Evolutionary conservation across 805 yeast species (phyloP).

Genomic region (Candida loeiensis): DNA sequence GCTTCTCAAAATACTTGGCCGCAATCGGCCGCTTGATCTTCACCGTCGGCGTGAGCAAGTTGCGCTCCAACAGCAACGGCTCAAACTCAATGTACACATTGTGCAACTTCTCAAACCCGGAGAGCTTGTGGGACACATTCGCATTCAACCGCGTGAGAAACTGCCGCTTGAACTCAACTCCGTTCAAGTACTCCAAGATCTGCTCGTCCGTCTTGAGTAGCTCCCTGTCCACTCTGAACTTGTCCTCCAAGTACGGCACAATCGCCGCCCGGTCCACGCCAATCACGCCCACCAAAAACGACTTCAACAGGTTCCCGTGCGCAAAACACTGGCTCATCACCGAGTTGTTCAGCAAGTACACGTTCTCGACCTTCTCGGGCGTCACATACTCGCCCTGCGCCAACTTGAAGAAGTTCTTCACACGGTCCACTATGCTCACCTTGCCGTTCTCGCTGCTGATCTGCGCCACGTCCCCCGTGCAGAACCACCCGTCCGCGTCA

Average conservation of each 20-base stretch:
- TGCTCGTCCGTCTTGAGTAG: conserved; percentile 9
- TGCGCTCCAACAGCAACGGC: conserved; percentile 24
- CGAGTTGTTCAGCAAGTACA: conserved; percentile 20
- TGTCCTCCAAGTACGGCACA: conserved; percentile 14
- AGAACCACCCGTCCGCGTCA: conserved; percentile 25
- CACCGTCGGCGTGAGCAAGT: conserved; percentile 31
- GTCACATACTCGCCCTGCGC: conserved; percentile 31
- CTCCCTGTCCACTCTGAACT: conserved; percentile 11
- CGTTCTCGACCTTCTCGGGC: conserved; percentile 29
- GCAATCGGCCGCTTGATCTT: conserved; percentile 53
- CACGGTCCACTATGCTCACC: conserved; percentile 26
- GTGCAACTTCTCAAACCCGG: conserved; percentile 25
- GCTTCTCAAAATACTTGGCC: conserved; percentile 38
- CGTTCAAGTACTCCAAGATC: conserved; percentile 12
- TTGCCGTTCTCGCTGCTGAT: conserved; percentile 16
- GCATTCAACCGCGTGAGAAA: conserved; percentile 17
- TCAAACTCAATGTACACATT: conserved; percentile 25
- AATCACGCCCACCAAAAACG: conserved; percentile 21
- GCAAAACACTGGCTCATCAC: conserved; percentile 18
- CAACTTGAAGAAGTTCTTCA: conserved; percentile 32
- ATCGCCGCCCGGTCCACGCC: conserved; percentile 21
- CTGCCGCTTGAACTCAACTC: conserved; percentile 16
- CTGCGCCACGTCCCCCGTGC: conserved; percentile 24
- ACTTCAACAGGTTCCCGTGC: conserved; percentile 24
- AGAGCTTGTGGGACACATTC: conserved; percentile 14